Base-by-base conservation (phyloP, 2,329 filamentous ascomycete species). In the Exserohilum turcica region DNA sequence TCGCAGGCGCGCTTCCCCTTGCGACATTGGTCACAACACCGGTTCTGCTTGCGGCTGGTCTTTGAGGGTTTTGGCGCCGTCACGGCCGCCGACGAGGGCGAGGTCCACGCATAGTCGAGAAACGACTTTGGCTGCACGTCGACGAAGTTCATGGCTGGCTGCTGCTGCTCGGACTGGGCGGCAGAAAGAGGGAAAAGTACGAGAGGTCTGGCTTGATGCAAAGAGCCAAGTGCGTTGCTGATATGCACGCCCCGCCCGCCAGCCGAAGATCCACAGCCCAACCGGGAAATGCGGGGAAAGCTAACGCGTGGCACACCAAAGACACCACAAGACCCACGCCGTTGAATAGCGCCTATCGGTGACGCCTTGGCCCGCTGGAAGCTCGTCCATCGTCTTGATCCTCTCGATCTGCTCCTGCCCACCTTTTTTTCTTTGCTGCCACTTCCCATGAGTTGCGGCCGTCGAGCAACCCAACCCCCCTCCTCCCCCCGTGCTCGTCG, bases 1-100 rank as follows among this genome's bases (percentile, higher is more conserved):
- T 80, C 76, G 60, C 78, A 80, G 5, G 74, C 76, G 48, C 76
- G 65, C 58, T 79, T 79, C 18, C 77, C 77, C 55, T 75, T 76
- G 18, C 77, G 72, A 58, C 78, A 80, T 50, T 77, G 77, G 52
- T 80, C 78, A 56, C 78, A 80, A 54, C 77, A 79, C 43, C 77
- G 71, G 51, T 77, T 72, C 50, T 78, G 76, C 52, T 75, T 75
- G 38, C 75, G 71, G 40, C 64, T 68, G 9, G 71, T 71, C 43
- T 68, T 71, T n/a, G 66, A 69, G 27, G 63, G 49, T 48, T 72
- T 72, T 18, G 60, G 46, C 13, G 52, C 39, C 36, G 52, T 63
- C 43, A 61, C 53, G 42, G 53, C 51, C 36, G 62, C 52, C 24
- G 66, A 55, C 35, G 67, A 64, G 38, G 71, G 70, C 55, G 67